Evolutionary conservation across 768 basidiomycete genomes (phyloP).

Genomic region (Mycena galericulata): DNA sequence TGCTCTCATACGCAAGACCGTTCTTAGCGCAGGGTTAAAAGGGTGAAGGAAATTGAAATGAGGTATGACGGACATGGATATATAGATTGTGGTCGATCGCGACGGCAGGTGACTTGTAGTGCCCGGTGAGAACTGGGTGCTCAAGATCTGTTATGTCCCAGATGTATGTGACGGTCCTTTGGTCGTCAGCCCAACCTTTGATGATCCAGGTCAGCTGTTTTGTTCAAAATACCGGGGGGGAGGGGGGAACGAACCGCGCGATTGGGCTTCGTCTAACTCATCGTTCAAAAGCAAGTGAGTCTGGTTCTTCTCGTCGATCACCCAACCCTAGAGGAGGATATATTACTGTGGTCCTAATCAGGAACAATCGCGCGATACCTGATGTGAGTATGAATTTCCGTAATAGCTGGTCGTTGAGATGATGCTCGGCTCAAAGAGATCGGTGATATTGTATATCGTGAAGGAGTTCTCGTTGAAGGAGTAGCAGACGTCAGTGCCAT

Average conservation of each 20-base stretch:
- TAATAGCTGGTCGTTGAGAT: constrained; percentile 43
- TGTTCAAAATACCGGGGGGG: background rate
- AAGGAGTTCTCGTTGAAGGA: constrained; percentile 47
- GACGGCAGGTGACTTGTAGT: constrained; percentile 37
- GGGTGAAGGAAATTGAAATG: background rate
- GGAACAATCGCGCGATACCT: too few species aligned
- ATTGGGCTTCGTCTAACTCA: constrained; percentile 38
- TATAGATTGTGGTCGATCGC: constrained; percentile 46
- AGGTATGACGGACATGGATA: constrained; percentile 13
- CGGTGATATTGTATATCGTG: constrained; percentile 43
- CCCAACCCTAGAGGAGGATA: too few species aligned
- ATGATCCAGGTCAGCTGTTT: background rate
- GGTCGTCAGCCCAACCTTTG: constrained; percentile 37
- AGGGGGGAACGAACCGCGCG: constrained; percentile 4
- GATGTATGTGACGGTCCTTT: constrained; percentile 42
- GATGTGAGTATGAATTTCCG: constrained; percentile 45
- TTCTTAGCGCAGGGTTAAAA: constrained; percentile 8
- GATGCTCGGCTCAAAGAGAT: constrained; percentile 35
- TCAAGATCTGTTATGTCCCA: constrained; percentile 44
- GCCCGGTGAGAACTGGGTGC: constrained; percentile 41
- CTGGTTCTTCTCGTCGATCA: constrained; percentile 42
- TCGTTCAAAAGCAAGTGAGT: constrained; percentile 43
- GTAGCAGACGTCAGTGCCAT: constrained; percentile 45
- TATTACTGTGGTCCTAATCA: too few species aligned
- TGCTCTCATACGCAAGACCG: constrained; percentile 41